Conservation (phyloP, 2,329 filamentous ascomycete species). For the Penicillium sp. region DNA sequence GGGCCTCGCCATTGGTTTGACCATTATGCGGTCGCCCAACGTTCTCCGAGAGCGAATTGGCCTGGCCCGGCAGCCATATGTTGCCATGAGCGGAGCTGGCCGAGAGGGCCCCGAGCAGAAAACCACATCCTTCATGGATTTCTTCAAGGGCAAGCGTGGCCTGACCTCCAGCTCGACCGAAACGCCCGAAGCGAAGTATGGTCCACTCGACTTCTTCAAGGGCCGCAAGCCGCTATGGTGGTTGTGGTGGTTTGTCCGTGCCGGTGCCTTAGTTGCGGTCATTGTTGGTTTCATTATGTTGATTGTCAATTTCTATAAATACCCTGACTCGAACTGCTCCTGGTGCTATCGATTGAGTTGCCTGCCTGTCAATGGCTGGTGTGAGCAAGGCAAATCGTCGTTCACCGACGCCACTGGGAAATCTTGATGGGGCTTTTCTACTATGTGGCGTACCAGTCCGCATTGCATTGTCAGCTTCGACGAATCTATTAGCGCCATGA, state of each 20-base stretch:
- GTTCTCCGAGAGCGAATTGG: slow-evolving; percentile 71
- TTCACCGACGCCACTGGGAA: background rate
- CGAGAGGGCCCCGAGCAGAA: slow-evolving; percentile 31
- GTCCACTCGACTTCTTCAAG: slow-evolving; percentile 71
- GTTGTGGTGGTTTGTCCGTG: slow-evolving; percentile 91
- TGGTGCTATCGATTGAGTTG: slow-evolving; percentile 98
- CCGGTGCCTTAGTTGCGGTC: slow-evolving; percentile 71
- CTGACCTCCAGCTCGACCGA: slow-evolving; percentile 13
- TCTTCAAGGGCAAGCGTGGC: slow-evolving; percentile 57
- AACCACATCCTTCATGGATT: slow-evolving; percentile 51
- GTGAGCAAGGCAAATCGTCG: slow-evolving; percentile 36
- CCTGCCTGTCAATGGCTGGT: slow-evolving; percentile 54
- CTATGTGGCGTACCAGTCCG: background rate
- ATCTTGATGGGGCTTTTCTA: background rate
- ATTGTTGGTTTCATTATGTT: slow-evolving; percentile 82
- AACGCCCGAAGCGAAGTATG: slow-evolving; percentile 6
- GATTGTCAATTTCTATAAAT: slow-evolving; percentile 85
- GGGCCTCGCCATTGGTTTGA: slow-evolving; percentile 82
- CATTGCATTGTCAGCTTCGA: background rate
- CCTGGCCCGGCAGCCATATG: slow-evolving; percentile 64
- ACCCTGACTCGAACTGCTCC: slow-evolving; percentile 63
- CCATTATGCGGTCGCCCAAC: slow-evolving; percentile 82
- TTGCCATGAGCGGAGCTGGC: slow-evolving; percentile 57
- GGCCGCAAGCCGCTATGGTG: slow-evolving; percentile 92
- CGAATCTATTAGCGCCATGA: slow-evolving; percentile 3